phyloP scores from a whole-genome alignment of 106 monocot genomes.

The Phalaenopsis equestris region DNA sequence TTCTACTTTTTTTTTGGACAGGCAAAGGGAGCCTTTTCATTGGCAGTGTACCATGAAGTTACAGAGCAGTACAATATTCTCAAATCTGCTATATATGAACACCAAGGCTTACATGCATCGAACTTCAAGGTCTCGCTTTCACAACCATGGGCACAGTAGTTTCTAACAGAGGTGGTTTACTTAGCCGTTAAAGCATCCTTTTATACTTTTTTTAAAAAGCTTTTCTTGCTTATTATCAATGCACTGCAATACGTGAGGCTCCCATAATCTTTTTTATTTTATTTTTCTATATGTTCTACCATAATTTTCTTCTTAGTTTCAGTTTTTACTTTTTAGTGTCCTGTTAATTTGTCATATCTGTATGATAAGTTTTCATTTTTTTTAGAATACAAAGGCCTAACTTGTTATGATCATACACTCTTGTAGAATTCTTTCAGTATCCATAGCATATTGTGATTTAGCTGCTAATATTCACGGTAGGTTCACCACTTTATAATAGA shows the following conservation, averaged over 20 bases:
- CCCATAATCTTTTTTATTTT: neutral
- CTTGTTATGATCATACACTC: neutral
- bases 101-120: slow-evolving; percentile 41
- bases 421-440: no score
- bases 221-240: neutral
- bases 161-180: slow-evolving; percentile 10
- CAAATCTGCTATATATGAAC: slow-evolving; percentile 50
- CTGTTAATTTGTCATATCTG: neutral
- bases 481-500: no score
- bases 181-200: neutral
- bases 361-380: neutral
- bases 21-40: slow-evolving; percentile 47
- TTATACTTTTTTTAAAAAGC: neutral
- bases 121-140: slow-evolving; percentile 41
- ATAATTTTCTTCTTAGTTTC: neutral
- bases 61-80: slow-evolving; percentile 51
- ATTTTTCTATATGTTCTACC: neutral
- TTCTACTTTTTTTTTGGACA: slow-evolving; percentile 13
- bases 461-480: no score
- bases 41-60: slow-evolving; percentile 44
- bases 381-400: neutral
- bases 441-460: no score
- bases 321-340: neutral
- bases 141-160: slow-evolving; percentile 40
- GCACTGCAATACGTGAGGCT: neutral